phyloP scores from a whole-genome alignment of 2,329 filamentous ascomycete species.

The Helicocarpus griseus region DNA sequence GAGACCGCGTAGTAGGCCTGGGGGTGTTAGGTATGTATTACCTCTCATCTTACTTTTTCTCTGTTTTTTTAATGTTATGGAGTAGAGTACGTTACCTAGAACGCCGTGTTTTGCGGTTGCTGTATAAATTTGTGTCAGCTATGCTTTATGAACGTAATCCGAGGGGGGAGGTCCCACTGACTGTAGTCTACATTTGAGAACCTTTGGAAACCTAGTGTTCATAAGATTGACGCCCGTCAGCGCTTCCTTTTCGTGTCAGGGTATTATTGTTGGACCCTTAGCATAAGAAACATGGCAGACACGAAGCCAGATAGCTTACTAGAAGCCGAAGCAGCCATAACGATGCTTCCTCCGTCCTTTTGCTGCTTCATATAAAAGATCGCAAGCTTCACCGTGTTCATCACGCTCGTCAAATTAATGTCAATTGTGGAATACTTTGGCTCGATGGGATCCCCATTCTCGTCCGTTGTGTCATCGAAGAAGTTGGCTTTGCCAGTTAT shows the following conservation, averaged over 20 bases:
- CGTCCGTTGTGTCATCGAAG: slow-evolving; percentile 39
- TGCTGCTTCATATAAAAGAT: slow-evolving; percentile 43
- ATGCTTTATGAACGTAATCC: not conserved
- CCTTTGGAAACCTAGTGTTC: slow-evolving; percentile 31
- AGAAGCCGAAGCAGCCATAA: slow-evolving; percentile 45
- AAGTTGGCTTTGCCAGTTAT: slow-evolving; percentile 40
- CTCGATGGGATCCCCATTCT: slow-evolving; percentile 40
- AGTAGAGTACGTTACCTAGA: slow-evolving; percentile 31
- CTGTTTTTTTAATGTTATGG: not conserved
- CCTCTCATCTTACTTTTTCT: too few species aligned
- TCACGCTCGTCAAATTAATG: slow-evolving; percentile 41
- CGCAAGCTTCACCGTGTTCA: slow-evolving; percentile 43
- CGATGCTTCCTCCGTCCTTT: slow-evolving; percentile 41
- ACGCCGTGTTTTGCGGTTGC: slow-evolving; percentile 47
- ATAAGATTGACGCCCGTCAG: too few species aligned
- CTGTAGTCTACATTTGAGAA: slow-evolving; percentile 44
- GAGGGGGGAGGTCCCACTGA: slow-evolving; percentile 20
- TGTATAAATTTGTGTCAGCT: slow-evolving; percentile 12
- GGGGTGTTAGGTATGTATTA: too few species aligned
- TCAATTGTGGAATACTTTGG: slow-evolving; percentile 38
- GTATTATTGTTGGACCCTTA: too few species aligned
- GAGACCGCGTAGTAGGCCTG: slow-evolving; percentile 38
- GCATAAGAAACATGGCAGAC: too few species aligned
- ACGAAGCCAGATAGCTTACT: slow-evolving; percentile 3
- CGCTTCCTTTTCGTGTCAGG: too few species aligned